Conservation (phyloP, 257 asterid genomes). For the Capsicum chinense region DNA sequence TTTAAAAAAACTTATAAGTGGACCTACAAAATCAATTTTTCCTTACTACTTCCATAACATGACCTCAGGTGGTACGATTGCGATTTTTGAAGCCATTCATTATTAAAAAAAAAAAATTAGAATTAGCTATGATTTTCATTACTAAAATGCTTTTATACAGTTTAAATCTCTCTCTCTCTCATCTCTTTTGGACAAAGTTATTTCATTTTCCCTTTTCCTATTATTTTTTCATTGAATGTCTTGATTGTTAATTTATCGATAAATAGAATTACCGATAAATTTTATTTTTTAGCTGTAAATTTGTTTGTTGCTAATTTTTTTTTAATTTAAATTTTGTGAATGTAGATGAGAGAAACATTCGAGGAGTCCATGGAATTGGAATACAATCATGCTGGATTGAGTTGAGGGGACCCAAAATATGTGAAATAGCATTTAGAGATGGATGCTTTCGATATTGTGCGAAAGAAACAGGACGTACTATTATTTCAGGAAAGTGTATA, state of each 20-base stretch:
- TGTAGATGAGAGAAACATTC: neutral
- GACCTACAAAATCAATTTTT: no score
- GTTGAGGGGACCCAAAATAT: neutral
- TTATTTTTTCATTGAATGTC: no score
- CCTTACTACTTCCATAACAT: neutral
- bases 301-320: neutral
- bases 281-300: neutral
- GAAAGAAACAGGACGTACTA: neutral
- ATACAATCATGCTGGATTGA: neutral
- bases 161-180: no score
- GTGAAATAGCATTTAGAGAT: neutral
- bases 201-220: no score
- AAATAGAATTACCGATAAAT: neutral
- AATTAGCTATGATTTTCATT: no score
- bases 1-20: no score
- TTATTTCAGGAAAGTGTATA: neutral
- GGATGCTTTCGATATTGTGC: neutral
- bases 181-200: no score
- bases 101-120: no score
- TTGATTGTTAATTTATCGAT: no score
- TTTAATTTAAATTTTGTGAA: neutral
- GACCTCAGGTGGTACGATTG: neutral
- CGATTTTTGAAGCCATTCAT: no score
- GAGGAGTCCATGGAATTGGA: neutral
- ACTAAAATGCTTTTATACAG: no score